These are phyloP conservation scores for Cinchona pubescens DNA, from an alignment of 257 asterid genomes.

Conservation along the genomic window DNA sequence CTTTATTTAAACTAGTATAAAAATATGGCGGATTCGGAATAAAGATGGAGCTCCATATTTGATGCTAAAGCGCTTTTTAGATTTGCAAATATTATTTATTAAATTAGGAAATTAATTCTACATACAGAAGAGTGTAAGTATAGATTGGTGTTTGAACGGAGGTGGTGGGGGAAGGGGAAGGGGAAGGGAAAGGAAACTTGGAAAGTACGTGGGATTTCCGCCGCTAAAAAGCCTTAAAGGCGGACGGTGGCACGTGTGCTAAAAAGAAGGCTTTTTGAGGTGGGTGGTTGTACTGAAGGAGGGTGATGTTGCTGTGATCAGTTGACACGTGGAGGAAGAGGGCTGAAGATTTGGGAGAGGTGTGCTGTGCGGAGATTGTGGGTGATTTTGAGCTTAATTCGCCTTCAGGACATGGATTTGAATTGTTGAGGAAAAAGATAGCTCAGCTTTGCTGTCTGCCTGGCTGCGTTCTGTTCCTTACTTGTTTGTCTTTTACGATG, in stretches of 20 bases:
- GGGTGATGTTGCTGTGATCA: no score
- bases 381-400: no score
- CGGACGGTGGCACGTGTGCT: slow-evolving; percentile 57
- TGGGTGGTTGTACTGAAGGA: not conserved
- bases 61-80: not conserved
- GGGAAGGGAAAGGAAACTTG: no score
- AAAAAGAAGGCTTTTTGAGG: not conserved
- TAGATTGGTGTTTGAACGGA: slow-evolving; percentile 24
- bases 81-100: not conserved
- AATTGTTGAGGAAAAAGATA: not conserved
- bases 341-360: not conserved
- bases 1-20: no score
- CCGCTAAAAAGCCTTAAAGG: slow-evolving; percentile 47
- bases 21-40: not conserved
- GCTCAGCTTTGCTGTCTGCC: no score
- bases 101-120: not conserved
- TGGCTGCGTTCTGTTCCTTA: no score
- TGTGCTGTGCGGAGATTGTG: no score
- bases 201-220: slow-evolving; percentile 71
- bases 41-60: not conserved
- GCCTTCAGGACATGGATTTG: not conserved
- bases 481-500: no score
- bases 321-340: slow-evolving; percentile 5
- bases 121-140: not conserved
- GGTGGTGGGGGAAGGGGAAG: slow-evolving; percentile 19